Evolutionary conservation across 2,329 filamentous ascomycete genomes (phyloP), one percentile per base, ranked within the genome.

Genomic region (Botryosphaeria dothidea): DNA sequence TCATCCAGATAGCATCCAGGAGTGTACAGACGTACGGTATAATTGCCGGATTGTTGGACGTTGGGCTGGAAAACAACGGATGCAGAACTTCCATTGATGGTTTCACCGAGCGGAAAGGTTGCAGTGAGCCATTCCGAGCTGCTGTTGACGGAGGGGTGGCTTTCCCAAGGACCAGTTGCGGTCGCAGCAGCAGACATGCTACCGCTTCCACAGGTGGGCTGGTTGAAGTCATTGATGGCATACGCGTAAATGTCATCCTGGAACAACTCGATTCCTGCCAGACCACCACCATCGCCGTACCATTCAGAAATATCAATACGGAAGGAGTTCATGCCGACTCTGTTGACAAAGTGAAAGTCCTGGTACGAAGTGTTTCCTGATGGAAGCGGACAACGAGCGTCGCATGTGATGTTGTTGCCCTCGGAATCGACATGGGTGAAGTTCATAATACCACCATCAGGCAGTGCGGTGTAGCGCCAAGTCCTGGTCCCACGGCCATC

Each of bases 401-500:
- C 92, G 79, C 95, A 99, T 65, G 85, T 88, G 31, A 82, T 79
- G 64, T 89, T 89, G 58, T 86, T 80, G 27, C 90, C 90, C 1
- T 87, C 43, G 75, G 81, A 25, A 72, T 98, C 92, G 68, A 89
- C 88, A 71, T 95, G 98, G 41, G 93, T 96, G 73, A 99, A 85
- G 78, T 98, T 97, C 88, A 99, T 92, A 75, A 99, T 97, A 61
- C 95, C 95, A 68, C 91, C 89, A 72, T 94, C 87, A 4, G 94
- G 93, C 66, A 94, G 81, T 19, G 93, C 92, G 23, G 92, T 92
- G 74, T 92, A 96, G 65, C 93, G 88, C 81, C 92, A 99, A 0
- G 90, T 91, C 80, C 92, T 91, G 31, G 93, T 97, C 45, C 95
- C 93, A 68, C 93, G 89, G 60, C 91, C 92, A 71, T 95, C 88